A percentile compares a stretch with the other conserved stretches of the same genome.
phyloP scores from a whole-genome alignment of 495 filamentous ascomycete species.

The Tuber indicum region DNA sequence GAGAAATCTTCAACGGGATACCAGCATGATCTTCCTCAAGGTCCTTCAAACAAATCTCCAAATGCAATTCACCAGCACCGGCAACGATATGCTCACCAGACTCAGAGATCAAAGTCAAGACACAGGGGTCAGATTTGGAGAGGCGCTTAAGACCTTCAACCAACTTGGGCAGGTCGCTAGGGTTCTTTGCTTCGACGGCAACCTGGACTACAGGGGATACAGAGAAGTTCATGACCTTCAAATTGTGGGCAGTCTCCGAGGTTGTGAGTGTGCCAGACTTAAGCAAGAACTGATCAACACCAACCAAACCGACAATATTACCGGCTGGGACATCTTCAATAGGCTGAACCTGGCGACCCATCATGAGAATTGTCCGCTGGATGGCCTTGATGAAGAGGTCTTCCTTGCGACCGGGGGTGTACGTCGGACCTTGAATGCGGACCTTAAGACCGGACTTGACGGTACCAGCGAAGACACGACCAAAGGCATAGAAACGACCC shows the following conservation, averaged over 20 bases:
- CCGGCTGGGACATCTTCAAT: conserved; percentile 98
- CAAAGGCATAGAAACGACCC: conserved; percentile 99
- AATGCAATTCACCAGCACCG: conserved; percentile 96
- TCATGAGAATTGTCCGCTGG: conserved; percentile 99
- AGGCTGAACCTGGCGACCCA: conserved; percentile 97
- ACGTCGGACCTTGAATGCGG: conserved; percentile 99
- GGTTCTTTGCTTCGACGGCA: conserved; percentile 99
- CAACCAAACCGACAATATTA: conserved; percentile 98
- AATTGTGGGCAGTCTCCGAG: conserved; percentile 94
- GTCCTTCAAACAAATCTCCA: conserved; percentile 99
- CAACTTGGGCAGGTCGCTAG: conserved; percentile 97
- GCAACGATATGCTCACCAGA: conserved; percentile 98
- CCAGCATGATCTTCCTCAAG: conserved; percentile 99
- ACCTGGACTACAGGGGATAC: conserved; percentile 98
- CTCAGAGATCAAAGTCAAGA: conserved; percentile 77
- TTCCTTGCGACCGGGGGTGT: conserved; percentile 94
- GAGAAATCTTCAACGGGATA: conserved; percentile 91
- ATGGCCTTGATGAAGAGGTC: conserved; percentile 99
- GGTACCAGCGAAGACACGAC: conserved; percentile 98
- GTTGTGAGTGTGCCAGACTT: conserved; percentile 99
- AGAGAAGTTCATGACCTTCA: conserved; percentile 99
- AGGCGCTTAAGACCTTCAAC: conserved; percentile 99
- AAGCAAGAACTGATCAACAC: conserved; percentile 99
- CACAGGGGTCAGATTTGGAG: conserved; percentile 99
- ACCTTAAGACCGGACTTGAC: conserved; percentile 97